Base-by-base conservation (phyloP, 164 flowering plant species). In the Pachysandra terminalis region DNA sequence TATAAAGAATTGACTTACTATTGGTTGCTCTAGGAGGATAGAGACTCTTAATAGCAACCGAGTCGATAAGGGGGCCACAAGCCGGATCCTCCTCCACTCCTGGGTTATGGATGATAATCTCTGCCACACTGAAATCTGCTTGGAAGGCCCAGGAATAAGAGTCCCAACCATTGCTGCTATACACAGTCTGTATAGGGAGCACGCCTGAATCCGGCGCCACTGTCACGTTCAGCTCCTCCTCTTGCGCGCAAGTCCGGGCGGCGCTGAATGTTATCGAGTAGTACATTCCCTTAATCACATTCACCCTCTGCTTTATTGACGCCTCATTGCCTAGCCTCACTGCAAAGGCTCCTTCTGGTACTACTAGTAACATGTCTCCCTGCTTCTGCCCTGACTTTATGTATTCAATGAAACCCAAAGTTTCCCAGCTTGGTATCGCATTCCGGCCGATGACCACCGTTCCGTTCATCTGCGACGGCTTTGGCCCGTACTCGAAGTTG, bases 81-180 rank as follows among this genome's bases (percentile, higher is more conserved):
- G 97, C 99, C 0, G 97, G 90, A 71, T 96, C 98, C 68, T 96
- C 98, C 75, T 90, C 97, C 0, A 79, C 90, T 0, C 98, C 99
- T 0, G 99, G 97, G 62, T 89, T 84, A 45, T 89, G 95, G 52
- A 89, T 79, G 2, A 68, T 22, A 19, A 87, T 57, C 61, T 81
- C 85, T 3, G 71, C 60, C 40, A 53, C 79, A 0, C 68, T 16
- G 8, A 4, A 59, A 10, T 73, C 77, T 0, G 91, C 87, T 26
- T 74, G 67, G 72, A 84, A 89, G 1, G 79, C 88, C 86, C 90
- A 84, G 0, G 87, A 70, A 32, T 84, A 84, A 0, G 88, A 73
- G 51, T 87, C 90, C 91, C 90, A 87, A 0, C 91, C 91, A 27
- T 66, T 77, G 79, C 90, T 85, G 49, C 91, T 85, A 32, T 89